Evolutionary conservation across 495 filamentous ascomycete genomes (phyloP).

Genomic region (Podospora didyma): DNA sequence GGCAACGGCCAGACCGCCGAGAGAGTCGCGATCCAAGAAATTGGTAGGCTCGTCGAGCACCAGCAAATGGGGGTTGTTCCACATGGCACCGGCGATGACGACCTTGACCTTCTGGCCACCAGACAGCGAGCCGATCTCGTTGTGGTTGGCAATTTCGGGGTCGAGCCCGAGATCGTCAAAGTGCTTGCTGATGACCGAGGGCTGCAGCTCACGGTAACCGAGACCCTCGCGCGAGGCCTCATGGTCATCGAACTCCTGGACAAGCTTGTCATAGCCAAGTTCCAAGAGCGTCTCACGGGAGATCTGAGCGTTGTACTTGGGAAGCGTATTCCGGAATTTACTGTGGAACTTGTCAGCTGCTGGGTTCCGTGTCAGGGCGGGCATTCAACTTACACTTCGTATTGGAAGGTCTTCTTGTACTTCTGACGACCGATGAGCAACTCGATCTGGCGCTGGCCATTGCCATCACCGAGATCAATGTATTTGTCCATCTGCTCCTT

Average conservation of each 20-base stretch:
- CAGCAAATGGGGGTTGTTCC: constrained; percentile 97
- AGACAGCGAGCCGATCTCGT: constrained; percentile 92
- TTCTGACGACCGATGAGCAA: constrained; percentile 93
- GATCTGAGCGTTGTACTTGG: constrained; percentile 89
- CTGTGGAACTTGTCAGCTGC: constrained; percentile 33
- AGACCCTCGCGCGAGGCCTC: constrained; percentile 96
- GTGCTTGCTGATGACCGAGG: constrained; percentile 92
- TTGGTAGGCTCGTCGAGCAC: constrained; percentile 99
- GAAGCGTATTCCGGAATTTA: constrained; percentile 84
- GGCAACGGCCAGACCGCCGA: constrained; percentile 91
- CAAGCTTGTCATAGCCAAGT: constrained; percentile 82
- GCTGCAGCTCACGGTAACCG: constrained; percentile 87
- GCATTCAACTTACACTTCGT: constrained; percentile 70
- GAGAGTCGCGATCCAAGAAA: constrained; percentile 95
- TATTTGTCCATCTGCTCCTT: constrained; percentile 84
- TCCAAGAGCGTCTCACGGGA: constrained; percentile 87
- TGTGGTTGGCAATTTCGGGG: constrained; percentile 97
- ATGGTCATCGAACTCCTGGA: constrained; percentile 98
- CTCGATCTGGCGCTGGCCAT: constrained; percentile 73
- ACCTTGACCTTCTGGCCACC: constrained; percentile 99
- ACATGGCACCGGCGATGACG: constrained; percentile 95
- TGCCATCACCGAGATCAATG: constrained; percentile 79
- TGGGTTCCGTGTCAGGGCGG: background rate
- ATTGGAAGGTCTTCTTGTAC: constrained; percentile 99
- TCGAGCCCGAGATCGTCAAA: constrained; percentile 96